Evolutionary conservation across 495 filamentous ascomycete genomes (phyloP).

Genomic region (Penicillium malachiteum): DNA sequence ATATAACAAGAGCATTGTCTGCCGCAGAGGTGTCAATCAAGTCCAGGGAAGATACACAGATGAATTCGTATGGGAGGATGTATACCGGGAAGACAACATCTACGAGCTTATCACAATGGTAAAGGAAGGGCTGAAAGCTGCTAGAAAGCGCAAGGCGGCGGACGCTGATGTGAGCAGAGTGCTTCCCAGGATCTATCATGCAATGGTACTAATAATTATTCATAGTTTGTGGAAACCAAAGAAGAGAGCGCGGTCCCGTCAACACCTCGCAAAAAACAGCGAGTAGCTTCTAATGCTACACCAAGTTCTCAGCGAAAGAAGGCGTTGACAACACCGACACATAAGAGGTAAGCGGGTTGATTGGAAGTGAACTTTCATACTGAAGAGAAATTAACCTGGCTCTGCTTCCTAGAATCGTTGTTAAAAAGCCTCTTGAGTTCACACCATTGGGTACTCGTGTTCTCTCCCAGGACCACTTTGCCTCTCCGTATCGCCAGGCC

Average conservation of each 20-base stretch:
- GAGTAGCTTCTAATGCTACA: slow-evolving; percentile 53
- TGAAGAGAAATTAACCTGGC: background rate
- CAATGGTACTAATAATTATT: slow-evolving; percentile 10
- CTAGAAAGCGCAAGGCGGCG: slow-evolving; percentile 42
- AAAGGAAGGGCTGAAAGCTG: slow-evolving; percentile 60
- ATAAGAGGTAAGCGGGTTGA: slow-evolving; percentile 52
- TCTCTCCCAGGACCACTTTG: slow-evolving; percentile 71
- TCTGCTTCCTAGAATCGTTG: slow-evolving; percentile 51
- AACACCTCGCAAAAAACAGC: slow-evolving; percentile 61
- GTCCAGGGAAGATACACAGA: slow-evolving; percentile 86
- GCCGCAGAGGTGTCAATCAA: slow-evolving; percentile 83
- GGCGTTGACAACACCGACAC: slow-evolving; percentile 65
- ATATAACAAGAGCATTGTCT: slow-evolving; percentile 86
- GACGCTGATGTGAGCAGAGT: slow-evolving; percentile 49
- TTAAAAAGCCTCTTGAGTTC: slow-evolving; percentile 93
- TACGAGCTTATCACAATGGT: slow-evolving; percentile 64
- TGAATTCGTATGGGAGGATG: slow-evolving; percentile 88
- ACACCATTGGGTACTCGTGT: slow-evolving; percentile 87
- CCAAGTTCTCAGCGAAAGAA: slow-evolving; percentile 56
- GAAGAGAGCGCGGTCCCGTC: slow-evolving; percentile 49
- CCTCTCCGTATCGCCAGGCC: slow-evolving; percentile 88
- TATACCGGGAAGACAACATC: slow-evolving; percentile 66
- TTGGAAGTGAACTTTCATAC: background rate
- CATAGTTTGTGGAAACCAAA: slow-evolving; percentile 40
- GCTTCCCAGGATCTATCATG: background rate